Conservation (phyloP, 768 basidiomycete genomes). For the Artomyces pyxidatus region DNA sequence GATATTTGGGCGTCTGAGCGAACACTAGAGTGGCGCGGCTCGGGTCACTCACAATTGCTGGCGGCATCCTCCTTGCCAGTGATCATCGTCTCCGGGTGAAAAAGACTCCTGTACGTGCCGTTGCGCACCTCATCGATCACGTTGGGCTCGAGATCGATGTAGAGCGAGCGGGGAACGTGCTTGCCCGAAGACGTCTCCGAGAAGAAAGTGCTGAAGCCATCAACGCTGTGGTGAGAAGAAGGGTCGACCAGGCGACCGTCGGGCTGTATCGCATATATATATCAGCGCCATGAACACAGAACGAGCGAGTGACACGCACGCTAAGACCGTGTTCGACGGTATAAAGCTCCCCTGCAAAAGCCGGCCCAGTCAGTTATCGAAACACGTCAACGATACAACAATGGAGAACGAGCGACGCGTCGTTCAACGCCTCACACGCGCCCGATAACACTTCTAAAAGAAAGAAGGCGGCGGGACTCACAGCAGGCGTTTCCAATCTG, state of each 20-base stretch:
- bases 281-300: conserved; percentile 7
- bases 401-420: conserved; percentile 12
- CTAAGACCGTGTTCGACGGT: conserved; percentile 97
- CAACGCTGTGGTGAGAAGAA: conserved; percentile 67
- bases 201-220: conserved; percentile 99
- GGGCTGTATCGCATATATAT: conserved; percentile 52
- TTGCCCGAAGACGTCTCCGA: conserved; percentile 95
- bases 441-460: no score
- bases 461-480: conserved; percentile 38
- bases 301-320: conserved; percentile 35
- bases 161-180: conserved; percentile 95
- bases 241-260: conserved; percentile 86
- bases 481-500: conserved; percentile 99
- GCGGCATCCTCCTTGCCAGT: conserved; percentile 99
- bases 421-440: neutral
- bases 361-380: neutral
- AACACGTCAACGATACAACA: neutral
- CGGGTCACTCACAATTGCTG: conserved; percentile 75
- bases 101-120: conserved; percentile 92
- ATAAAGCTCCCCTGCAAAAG: conserved; percentile 85
- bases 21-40: neutral
- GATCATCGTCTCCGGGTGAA: conserved; percentile 98
- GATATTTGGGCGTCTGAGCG: neutral
- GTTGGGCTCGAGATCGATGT: conserved; percentile 95
- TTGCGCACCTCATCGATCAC: conserved; percentile 97